Percentiles rank a stretch among this genome's conserved stretches.
These are phyloP conservation scores for Tanacetum coccineum DNA, from an alignment of 129 eudicot species.

Conservation along the genomic window DNA sequence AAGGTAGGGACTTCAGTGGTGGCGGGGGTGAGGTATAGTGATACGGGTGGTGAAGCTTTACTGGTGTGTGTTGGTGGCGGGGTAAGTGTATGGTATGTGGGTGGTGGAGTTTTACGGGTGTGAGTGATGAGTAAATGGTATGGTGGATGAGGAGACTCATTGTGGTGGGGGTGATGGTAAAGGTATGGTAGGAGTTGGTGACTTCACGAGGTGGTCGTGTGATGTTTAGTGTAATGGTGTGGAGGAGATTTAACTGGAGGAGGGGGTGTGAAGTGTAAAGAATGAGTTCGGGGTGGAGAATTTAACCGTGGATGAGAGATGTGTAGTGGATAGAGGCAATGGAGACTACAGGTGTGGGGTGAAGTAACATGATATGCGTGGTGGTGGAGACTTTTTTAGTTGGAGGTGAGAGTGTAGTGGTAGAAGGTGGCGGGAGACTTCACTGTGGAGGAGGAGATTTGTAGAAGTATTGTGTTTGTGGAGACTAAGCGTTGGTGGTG, in stretches of 20 bases:
- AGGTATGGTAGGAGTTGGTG: no score
- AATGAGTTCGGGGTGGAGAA: slow-evolving; percentile 27
- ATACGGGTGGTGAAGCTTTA: no score
- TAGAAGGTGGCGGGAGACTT: slow-evolving; percentile 25
- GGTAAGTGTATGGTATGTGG: slow-evolving; percentile 24
- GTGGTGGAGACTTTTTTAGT: not conserved
- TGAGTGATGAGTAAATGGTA: slow-evolving; percentile 25
- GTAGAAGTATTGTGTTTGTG: slow-evolving; percentile 18
- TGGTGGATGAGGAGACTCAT: slow-evolving; percentile 34
- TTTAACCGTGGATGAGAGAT: slow-evolving; percentile 21
- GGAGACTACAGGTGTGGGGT: slow-evolving; percentile 25
- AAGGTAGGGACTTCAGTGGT: slow-evolving; percentile 24
- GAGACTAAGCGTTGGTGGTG: slow-evolving; percentile 18
- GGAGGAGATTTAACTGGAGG: slow-evolving; percentile 16
- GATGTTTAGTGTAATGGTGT: slow-evolving; percentile 25
- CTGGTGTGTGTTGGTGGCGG: no score
- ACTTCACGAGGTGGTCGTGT: slow-evolving; percentile 17
- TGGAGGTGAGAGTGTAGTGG: slow-evolving; percentile 28
- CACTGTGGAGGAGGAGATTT: slow-evolving; percentile 5
- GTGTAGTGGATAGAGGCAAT: slow-evolving; percentile 26
- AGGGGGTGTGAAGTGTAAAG: slow-evolving; percentile 26
- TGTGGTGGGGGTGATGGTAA: slow-evolving; percentile 28
- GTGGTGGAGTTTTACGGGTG: slow-evolving; percentile 25
- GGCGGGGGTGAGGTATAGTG: slow-evolving; percentile 31
- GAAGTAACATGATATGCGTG: slow-evolving; percentile 15